Evolutionary conservation across 257 asterid genomes (phyloP), one percentile per base, ranked within the genome.

Genomic region (Verbena officinalis): DNA sequence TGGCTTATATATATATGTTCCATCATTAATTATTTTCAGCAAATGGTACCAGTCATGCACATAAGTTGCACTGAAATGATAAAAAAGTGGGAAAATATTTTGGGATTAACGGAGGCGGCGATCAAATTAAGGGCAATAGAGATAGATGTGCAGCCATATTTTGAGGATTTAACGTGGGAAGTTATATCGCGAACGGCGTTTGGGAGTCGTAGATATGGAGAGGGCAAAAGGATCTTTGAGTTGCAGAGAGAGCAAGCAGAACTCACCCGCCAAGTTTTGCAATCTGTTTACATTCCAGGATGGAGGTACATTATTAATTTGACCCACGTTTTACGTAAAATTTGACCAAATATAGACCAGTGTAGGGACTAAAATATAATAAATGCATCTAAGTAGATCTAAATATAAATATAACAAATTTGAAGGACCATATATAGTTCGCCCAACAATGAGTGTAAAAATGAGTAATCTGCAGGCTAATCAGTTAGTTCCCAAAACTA

Each of bases 231-330:
- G 42, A 70, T 85, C 12, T 77, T 83, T 33, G 72, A 59, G 48
- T 84, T 85, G 16, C 90, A 76, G 40, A 81, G 45, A 30, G 87
- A 85, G 71, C 84, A 80, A 43, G 81, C 87, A 0, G 78, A 80
- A 59, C 82, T 83, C 55, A 74, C 82, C 0, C 81, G 81, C 8
- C 83, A 78, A 55, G 73, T 75, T 59, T 23, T 81, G 55, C 75
- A 79, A 22, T 76, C 81, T 0, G 81, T 80, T 38, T 83, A 78
- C 14, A 43, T 83, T 52, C 93, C 93, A 1, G 95, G 90, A 13
- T 73, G 76, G 79, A 81, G 88, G 95, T 84, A 78, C 24, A 0
- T 16, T 17, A 13, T 27, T 12, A 16, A 31, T 5, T 5, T 10
- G n/a, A n/a, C n/a, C n/a, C n/a, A 1, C 16, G 16, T 11, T 42